Evolutionary conservation across 2,329 filamentous ascomycete species (phyloP).

Genomic region (Neospermospora avenae): DNA sequence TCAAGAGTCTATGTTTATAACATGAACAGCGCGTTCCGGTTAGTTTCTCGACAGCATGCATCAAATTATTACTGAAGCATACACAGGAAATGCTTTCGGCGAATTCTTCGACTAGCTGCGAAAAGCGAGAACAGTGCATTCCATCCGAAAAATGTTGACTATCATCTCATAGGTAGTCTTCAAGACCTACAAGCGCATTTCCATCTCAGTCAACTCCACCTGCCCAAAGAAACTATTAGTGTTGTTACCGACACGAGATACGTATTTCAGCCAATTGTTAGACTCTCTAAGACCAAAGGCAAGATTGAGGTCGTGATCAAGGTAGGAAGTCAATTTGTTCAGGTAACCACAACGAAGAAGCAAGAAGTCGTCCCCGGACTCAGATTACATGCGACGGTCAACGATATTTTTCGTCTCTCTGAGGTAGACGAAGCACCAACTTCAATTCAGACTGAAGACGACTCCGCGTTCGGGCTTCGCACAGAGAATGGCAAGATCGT

Average conservation of each 20-base stretch:
- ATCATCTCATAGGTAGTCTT: slow-evolving; percentile 62
- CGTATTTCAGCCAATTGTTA: slow-evolving; percentile 62
- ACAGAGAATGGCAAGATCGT: slow-evolving; percentile 68
- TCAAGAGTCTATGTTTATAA: slow-evolving; percentile 67
- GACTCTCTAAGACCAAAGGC: slow-evolving; percentile 66
- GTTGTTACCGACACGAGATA: slow-evolving; percentile 64
- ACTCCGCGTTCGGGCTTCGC: slow-evolving; percentile 63
- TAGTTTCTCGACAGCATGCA: slow-evolving; percentile 48
- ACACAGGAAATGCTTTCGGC: slow-evolving; percentile 59
- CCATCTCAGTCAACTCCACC: slow-evolving; percentile 61
- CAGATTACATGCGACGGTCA: slow-evolving; percentile 60
- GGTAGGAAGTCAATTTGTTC: slow-evolving; percentile 66
- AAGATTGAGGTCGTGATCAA: slow-evolving; percentile 68
- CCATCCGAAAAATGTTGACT: slow-evolving; percentile 63
- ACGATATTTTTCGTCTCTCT: slow-evolving; percentile 66
- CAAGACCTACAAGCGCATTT: slow-evolving; percentile 65
- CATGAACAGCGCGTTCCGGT: slow-evolving; percentile 68
- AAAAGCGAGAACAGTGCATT: slow-evolving; percentile 59
- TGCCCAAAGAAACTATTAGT: slow-evolving; percentile 68
- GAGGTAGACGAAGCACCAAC: slow-evolving; percentile 66
- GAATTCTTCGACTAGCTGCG: slow-evolving; percentile 57
- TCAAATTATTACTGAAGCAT: neutral
- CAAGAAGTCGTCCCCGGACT: slow-evolving; percentile 64
- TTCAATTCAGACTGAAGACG: slow-evolving; percentile 62
- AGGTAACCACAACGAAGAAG: slow-evolving; percentile 66